Base-by-base conservation (phyloP, 2,329 filamentous ascomycete genomes). In the Apiospora phragmitis region DNA sequence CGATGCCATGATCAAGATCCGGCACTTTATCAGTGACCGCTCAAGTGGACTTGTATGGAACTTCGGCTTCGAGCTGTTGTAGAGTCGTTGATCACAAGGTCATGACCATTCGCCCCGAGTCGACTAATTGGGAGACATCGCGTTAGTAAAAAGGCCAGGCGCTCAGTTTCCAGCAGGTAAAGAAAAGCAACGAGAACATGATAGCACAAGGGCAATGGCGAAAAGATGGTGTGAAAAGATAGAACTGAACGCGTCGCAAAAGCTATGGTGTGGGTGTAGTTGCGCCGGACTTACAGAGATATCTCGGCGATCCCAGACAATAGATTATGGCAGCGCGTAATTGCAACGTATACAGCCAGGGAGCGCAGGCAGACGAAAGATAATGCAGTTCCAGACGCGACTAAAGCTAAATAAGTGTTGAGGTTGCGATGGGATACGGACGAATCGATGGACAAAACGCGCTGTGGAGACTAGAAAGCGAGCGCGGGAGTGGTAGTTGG, bases 1-100 rank as follows among this genome's bases (percentile, higher is more conserved):
- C 73, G 93, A 95, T 81, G 94, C 91, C 94, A 97, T 97, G 78
- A 72, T 87, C 82, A 55, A 43, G 41, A 43, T 67, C 55, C 55
- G 55, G 55, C 32, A 62, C 55, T 62, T n/a, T 62, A 24, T n/a
- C 8, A 62, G 55, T 38, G 18, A 12, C 55, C 29, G 55, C 32
- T 62, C 55, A 38, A 62, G 29, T 35, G 55, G 55, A 35, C 55
- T 62, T 79, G 76, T 76, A 76, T 74, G 70, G 72, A 73, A 72
- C 73, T 77, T 74, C 69, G 55, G 72, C 65, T 69, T 67, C 24
- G 65, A 70, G 55, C 38, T n/a, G 42, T 65, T 35, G 16, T 59
- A 65, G 55, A 32, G 32, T 38, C 55, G 55, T n/a, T 62, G 55
- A 62, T 72, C 67, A 73, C 68, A 45, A 59, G 67, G 66, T 68